These are phyloP conservation scores for Lachancea thermotolerans DNA, from an alignment of 805 yeast species.

Conservation along the genomic window DNA sequence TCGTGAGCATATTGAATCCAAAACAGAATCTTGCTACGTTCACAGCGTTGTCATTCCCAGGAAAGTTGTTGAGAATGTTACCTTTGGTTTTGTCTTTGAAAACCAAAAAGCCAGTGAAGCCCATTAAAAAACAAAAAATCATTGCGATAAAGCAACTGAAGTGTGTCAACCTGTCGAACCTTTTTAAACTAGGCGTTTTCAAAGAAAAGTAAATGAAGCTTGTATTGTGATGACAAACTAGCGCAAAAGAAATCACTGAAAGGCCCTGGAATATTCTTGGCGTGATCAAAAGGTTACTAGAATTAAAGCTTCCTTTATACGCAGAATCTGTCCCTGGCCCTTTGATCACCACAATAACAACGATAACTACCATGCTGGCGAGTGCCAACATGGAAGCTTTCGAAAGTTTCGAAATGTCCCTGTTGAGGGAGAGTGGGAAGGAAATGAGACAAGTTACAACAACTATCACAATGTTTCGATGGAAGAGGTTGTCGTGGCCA, in stretches of 20 bases:
- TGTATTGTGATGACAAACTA: constrained; percentile 94
- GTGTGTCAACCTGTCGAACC: constrained; percentile 75
- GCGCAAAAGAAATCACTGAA: constrained; percentile 90
- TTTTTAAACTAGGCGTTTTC: constrained; percentile 62
- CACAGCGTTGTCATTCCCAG: constrained; percentile 62
- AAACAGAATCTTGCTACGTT: constrained; percentile 87
- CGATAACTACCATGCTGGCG: constrained; percentile 75
- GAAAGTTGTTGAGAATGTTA: constrained; percentile 81
- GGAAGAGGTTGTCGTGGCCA: constrained; percentile 36
- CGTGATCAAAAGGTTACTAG: constrained; percentile 46
- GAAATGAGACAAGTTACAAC: constrained; percentile 67
- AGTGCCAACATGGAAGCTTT: constrained; percentile 83
- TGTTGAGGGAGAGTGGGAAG: constrained; percentile 72
- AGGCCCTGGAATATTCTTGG: constrained; percentile 77
- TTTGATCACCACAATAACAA: constrained; percentile 60
- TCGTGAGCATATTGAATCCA: constrained; percentile 88
- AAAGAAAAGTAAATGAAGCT: constrained; percentile 83
- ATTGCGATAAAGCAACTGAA: constrained; percentile 76
- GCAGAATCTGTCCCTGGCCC: constrained; percentile 56
- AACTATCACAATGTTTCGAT: constrained; percentile 64
- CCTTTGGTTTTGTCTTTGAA: constrained; percentile 80
- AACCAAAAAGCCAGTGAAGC: constrained; percentile 65
- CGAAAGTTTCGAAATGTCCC: constrained; percentile 79
- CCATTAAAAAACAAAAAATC: constrained; percentile 71
- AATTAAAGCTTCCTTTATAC: constrained; percentile 42